phyloP scores from a whole-genome alignment of 139 green algal genomes.

The Parachlorella kessleri region DNA sequence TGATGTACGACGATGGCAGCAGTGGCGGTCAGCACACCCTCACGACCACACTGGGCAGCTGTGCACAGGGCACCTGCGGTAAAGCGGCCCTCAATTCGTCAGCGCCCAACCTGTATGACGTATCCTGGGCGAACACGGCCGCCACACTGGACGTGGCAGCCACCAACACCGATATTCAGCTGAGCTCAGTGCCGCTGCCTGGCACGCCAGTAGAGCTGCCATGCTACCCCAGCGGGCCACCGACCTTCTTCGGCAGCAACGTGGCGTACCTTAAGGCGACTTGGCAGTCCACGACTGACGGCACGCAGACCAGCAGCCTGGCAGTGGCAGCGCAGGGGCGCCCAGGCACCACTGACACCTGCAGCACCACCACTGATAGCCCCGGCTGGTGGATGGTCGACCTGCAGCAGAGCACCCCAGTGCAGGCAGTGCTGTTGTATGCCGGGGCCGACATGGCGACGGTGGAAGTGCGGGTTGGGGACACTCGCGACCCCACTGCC shows the following conservation, averaged over 20 bases:
- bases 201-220: conserved; percentile 14
- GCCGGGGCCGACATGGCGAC: conserved; percentile 8
- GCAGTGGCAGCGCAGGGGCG: conserved; percentile 13
- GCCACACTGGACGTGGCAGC: conserved; percentile 12
- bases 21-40: not conserved
- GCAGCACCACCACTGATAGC: not conserved
- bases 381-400: conserved; percentile 25
- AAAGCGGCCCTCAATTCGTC: conserved; percentile 4
- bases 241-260: conserved; percentile 23
- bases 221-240: conserved; percentile 16
- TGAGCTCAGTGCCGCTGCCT: conserved; percentile 3
- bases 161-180: conserved; percentile 9
- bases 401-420: conserved; percentile 15
- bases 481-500: not conserved
- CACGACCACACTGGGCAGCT: conserved; percentile 14
- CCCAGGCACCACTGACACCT: not conserved
- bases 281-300: conserved; percentile 17
- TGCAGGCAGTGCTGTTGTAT: conserved; percentile 27
- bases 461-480: conserved; percentile 9
- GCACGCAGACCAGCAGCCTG: not conserved
- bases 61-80: conserved; percentile 22
- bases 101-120: conserved; percentile 22
- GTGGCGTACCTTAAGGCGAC: conserved; percentile 7
- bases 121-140: conserved; percentile 17
- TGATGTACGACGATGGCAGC: not conserved